Conservation (phyloP, 305 asterid genomes). For the Petunia hybrid region DNA sequence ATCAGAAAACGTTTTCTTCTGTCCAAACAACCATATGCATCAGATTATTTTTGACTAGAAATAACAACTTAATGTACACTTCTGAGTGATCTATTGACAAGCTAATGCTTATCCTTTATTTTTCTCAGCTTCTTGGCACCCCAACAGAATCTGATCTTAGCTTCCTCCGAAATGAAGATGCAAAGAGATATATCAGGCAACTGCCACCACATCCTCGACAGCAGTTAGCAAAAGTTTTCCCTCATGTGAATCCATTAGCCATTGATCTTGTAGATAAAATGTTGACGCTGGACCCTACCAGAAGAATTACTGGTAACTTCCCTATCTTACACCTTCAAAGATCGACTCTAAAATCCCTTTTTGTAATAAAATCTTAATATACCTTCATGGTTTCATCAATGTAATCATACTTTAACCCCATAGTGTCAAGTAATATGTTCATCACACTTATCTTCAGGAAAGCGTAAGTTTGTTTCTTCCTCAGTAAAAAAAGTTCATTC, state of each 20-base stretch:
- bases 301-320: conserved; percentile 81
- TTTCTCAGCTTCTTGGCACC: conserved; percentile 83
- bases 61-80: conserved; percentile 5
- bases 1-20: background rate
- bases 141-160: conserved; percentile 86
- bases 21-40: background rate
- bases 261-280: conserved; percentile 90
- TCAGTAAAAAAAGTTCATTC: background rate
- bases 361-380: background rate
- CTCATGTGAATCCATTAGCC: conserved; percentile 85
- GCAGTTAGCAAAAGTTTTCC: conserved; percentile 68
- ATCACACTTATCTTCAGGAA: conserved; percentile 9
- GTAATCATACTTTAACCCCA: conserved; percentile 6
- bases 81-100: background rate
- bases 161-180: conserved; percentile 77
- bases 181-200: conserved; percentile 79
- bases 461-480: background rate
- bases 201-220: conserved; percentile 85
- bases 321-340: conserved; percentile 8
- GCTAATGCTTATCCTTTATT: conserved; percentile 8
- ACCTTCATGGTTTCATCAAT: background rate
- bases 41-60: background rate
- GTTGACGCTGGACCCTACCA: conserved; percentile 80
- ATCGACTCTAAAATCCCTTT: background rate
- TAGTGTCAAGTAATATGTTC: background rate